Conservation (phyloP, 2,329 filamentous ascomycete species). For the Verruconis gallopava region DNA sequence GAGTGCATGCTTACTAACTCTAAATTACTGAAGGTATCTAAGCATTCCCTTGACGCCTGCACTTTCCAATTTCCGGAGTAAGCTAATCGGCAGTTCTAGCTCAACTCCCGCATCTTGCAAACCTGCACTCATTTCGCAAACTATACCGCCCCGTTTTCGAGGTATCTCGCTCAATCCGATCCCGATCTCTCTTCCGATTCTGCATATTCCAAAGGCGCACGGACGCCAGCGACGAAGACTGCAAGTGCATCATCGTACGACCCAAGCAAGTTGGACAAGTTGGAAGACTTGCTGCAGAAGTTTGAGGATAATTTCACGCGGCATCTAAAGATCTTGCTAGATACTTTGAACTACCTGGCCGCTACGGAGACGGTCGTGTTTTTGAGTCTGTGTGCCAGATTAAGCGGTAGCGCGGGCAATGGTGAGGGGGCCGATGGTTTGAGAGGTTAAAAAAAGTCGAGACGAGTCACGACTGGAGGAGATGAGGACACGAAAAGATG, state of each 20-base stretch:
- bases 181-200: conserved; percentile 55
- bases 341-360: conserved; percentile 92
- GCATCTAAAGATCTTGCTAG: conserved; percentile 84
- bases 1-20: conserved; percentile 98
- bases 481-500: background rate
- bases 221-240: conserved; percentile 10
- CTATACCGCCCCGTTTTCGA: conserved; percentile 75
- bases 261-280: conserved; percentile 52
- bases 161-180: conserved; percentile 73
- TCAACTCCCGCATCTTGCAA: conserved; percentile 93
- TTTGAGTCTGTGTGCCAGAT: conserved; percentile 68
- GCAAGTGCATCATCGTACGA: conserved; percentile 28
- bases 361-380: conserved; percentile 95
- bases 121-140: conserved; percentile 90
- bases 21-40: conserved; percentile 71
- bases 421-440: background rate
- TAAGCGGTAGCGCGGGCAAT: conserved; percentile 51
- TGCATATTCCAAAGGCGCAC: conserved; percentile 26
- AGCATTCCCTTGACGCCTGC: background rate
- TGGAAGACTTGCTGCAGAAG: conserved; percentile 77
- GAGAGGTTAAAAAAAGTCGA: background rate
- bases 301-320: conserved; percentile 90
- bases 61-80: conserved; percentile 12
- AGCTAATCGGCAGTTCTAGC: conserved; percentile 40
- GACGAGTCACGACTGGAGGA: background rate